Evolutionary conservation across 2,329 filamentous ascomycete species (phyloP), one percentile per base, ranked within the genome.

Genomic region (Aspergillus tubingensis): DNA sequence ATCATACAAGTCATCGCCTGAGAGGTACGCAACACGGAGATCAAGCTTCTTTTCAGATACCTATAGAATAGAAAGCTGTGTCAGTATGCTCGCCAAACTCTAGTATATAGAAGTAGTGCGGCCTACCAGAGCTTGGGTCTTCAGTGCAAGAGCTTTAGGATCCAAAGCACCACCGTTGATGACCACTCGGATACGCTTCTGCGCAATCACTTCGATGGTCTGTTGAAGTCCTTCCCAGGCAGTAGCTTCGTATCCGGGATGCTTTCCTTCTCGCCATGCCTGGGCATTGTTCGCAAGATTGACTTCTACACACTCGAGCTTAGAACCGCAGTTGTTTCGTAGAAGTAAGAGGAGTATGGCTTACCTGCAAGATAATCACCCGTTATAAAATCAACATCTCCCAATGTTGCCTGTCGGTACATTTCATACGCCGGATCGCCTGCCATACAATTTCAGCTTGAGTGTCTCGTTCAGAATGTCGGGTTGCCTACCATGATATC

Each of bases 101-200:
- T 25, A 23, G 3, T 19, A 23, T 23, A 10, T 3, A 5, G 25
- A 50, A 19, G 8, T 10, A 19, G 6, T 30, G 21, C 6, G 65
- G 65, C 63, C 63, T 39, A 77, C 76, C 61, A 84, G 62, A 17
- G 76, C 67, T 4, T 76, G 70, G 0, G 80, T 74, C 58, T 80
- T 79, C 54, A 80, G 66, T 2, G 84, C 82, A 15, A 87, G 66
- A 0, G 80, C 82, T 59, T 77, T 76, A 0, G 85, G 85, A 59
- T 86, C 83, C 15, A 83, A 76, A 2, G 80, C 82, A 0, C 85
- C 85, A 2, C 85, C 85, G 64, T 87, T 86, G 58, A 85, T 75
- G 38, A 85, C 76, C 11, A 86, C 75, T 61, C 83, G 84, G 72
- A 86, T 86, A 0, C 76, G 68, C 61, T 83, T 80, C 52, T 80